Conservation (phyloP, 768 basidiomycete species). For the Trametes villosa region DNA sequence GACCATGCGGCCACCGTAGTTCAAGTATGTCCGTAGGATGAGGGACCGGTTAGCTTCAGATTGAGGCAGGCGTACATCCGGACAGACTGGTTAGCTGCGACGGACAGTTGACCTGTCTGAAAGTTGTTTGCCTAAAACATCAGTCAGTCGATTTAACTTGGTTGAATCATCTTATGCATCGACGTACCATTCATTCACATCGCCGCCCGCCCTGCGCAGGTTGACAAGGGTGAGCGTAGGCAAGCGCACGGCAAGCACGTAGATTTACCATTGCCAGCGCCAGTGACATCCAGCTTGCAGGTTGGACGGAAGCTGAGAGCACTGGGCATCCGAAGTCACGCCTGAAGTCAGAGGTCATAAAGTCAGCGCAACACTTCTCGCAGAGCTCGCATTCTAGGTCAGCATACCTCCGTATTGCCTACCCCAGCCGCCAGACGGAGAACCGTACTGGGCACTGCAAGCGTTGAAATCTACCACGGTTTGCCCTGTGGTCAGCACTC, state of each 20-base stretch:
- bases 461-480: slow-evolving; percentile 27
- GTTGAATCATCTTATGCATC: background rate
- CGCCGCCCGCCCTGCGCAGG: slow-evolving; percentile 12
- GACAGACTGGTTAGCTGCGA: slow-evolving; percentile 26
- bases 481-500: background rate
- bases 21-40: background rate
- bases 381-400: background rate
- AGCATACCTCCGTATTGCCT: slow-evolving; percentile 20
- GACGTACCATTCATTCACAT: slow-evolving; percentile 18
- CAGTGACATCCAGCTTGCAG: slow-evolving; percentile 34
- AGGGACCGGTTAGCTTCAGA: background rate
- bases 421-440: slow-evolving; percentile 20
- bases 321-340: slow-evolving; percentile 28
- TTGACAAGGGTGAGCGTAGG: background rate
- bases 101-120: slow-evolving; percentile 30
- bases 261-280: slow-evolving; percentile 29
- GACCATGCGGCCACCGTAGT: too few species aligned
- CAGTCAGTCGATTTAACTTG: background rate
- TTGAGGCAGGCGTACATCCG: slow-evolving; percentile 24
- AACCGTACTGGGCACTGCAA: slow-evolving; percentile 29
- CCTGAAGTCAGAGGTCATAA: slow-evolving; percentile 6
- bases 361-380: background rate
- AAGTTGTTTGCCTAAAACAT: slow-evolving; percentile 19
- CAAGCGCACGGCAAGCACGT: background rate
- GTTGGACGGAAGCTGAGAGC: slow-evolving; percentile 28